Conservation (phyloP, 352 stramenopile species). For the Phytophthora vignae region DNA sequence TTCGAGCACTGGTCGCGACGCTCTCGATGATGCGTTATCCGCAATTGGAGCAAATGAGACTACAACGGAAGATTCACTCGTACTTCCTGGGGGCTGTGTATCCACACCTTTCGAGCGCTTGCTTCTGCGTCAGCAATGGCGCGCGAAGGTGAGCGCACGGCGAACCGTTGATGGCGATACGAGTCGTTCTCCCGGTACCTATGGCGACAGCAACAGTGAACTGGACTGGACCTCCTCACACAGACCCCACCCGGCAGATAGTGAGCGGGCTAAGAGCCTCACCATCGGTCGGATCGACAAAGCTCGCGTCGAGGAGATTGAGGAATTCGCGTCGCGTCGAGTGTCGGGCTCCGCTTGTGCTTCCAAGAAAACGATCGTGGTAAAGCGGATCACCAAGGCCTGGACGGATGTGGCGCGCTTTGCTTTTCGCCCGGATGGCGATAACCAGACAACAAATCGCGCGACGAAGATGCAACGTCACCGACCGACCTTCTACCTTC, state of each 20-base stretch:
- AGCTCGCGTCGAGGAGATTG: constrained; percentile 11
- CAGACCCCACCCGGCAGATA: not conserved
- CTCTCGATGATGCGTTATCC: not conserved
- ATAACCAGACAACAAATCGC: not conserved
- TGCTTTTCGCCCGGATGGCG: constrained; percentile 13
- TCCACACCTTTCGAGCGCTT: constrained; percentile 8
- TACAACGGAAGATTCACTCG: not conserved
- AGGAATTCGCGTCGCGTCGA: constrained; percentile 3
- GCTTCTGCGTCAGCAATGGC: not conserved
- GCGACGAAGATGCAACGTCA: not conserved
- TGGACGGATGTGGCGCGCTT: constrained; percentile 22
- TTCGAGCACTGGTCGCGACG: not conserved
- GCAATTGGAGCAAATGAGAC: not conserved
- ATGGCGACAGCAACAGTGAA: not conserved
- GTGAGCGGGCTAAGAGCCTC: not conserved
- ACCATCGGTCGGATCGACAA: constrained; percentile 8
- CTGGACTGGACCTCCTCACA: not conserved
- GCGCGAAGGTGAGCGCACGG: not conserved
- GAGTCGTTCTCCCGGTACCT: not conserved
- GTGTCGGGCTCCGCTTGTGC: not conserved
- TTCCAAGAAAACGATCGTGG: constrained; percentile 10
- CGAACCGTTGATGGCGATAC: not conserved
- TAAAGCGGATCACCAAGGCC: constrained; percentile 11
- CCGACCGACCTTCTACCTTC: no score
- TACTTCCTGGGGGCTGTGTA: not conserved